These are phyloP conservation scores for Phyllosticta citrichinensis DNA, from an alignment of 2,329 filamentous ascomycete genomes.

Conservation along the genomic window DNA sequence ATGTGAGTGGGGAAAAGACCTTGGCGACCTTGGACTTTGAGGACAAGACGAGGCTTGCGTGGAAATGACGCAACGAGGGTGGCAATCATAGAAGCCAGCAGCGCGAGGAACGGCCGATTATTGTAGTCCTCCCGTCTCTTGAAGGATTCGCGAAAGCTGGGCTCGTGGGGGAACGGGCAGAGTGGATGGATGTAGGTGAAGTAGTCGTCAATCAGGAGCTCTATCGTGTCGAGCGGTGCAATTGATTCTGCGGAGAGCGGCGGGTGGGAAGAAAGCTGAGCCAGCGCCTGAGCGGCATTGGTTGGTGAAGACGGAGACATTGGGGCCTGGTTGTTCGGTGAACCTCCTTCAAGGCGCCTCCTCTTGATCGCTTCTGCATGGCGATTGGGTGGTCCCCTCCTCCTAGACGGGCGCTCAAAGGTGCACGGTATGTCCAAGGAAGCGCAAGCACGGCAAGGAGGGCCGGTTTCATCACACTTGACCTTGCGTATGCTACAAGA, in stretches of 20 bases:
- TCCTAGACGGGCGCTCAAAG: conserved; percentile 52
- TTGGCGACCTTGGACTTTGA: conserved; percentile 56
- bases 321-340: conserved; percentile 31
- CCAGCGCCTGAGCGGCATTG: conserved; percentile 43
- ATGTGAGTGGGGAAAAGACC: conserved; percentile 59
- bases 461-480: conserved; percentile 55
- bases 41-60: conserved; percentile 56
- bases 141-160: conserved; percentile 63
- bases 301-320: conserved; percentile 41
- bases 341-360: conserved; percentile 39
- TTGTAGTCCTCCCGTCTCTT: conserved; percentile 55
- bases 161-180: conserved; percentile 68
- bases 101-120: conserved; percentile 56
- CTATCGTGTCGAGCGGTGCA: conserved; percentile 57
- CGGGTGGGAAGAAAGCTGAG: conserved; percentile 37
- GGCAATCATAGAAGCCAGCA: conserved; percentile 66
- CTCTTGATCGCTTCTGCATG: conserved; percentile 59
- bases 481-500: conserved; percentile 34
- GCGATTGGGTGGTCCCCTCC: conserved; percentile 55
- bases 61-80: conserved; percentile 67
- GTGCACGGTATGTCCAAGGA: conserved; percentile 58
- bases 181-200: conserved; percentile 75
- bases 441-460: conserved; percentile 55
- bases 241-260: conserved; percentile 56
- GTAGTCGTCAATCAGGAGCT: conserved; percentile 67